Evolutionary conservation across 148 eudicot genomes (phyloP).

Genomic region (Rhododendron ferrugineum): DNA sequence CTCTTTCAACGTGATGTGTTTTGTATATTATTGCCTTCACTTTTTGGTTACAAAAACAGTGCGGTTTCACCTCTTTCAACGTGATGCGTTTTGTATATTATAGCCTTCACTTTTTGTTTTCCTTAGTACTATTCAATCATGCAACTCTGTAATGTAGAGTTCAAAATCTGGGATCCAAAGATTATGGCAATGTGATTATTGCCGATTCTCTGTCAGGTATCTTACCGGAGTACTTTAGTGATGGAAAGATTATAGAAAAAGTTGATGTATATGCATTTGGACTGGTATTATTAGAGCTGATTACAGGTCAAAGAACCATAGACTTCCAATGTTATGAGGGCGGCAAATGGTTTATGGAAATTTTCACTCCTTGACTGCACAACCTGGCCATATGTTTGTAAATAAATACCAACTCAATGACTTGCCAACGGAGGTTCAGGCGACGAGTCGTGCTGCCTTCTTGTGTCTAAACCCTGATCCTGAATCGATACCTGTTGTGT

Average conservation of each 20-base stretch:
- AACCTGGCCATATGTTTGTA: constrained; percentile 23
- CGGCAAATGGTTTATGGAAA: constrained; percentile 34
- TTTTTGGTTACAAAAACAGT: background rate
- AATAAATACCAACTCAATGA: constrained; percentile 27
- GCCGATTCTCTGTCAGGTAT: constrained; percentile 33
- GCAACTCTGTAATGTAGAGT: background rate
- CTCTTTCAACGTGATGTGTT: background rate
- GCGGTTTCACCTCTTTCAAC: background rate
- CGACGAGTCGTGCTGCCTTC: constrained; percentile 68
- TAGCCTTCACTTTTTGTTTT: background rate
- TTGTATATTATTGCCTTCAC: background rate
- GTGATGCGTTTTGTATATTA: background rate
- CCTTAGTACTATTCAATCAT: background rate
- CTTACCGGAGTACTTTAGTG: constrained; percentile 71
- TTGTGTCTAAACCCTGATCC: constrained; percentile 86
- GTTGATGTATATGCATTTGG: constrained; percentile 85
- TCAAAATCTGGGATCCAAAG: background rate
- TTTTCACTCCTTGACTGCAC: constrained; percentile 34
- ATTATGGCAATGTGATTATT: background rate
- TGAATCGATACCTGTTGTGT: constrained; percentile 72
- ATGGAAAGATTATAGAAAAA: constrained; percentile 64
- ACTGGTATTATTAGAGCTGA: constrained; percentile 65
- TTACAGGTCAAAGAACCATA: constrained; percentile 54
- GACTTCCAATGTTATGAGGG: constrained; percentile 42
- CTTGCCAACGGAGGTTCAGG: constrained; percentile 61